A percentile compares a stretch with the other conserved stretches of the same genome.
Evolutionary conservation across 2,329 filamentous ascomycete species (phyloP).

Genomic region (Fonsecaea multimorphosa): DNA sequence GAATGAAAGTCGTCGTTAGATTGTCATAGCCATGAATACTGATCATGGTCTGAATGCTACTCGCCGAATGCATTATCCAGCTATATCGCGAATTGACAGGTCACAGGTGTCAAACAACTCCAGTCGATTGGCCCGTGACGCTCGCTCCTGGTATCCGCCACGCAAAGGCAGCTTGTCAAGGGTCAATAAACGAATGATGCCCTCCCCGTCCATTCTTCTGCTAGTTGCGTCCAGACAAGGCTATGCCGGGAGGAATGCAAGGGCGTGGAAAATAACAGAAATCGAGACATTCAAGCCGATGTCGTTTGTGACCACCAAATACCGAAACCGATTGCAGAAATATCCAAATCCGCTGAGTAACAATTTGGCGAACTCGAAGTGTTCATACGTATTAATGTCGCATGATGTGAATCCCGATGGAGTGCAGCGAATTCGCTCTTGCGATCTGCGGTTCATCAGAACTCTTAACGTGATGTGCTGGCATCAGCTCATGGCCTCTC

Average conservation of each 20-base stretch:
- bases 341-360: background rate
- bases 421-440: background rate
- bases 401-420: background rate
- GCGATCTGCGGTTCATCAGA: background rate
- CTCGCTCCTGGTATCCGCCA: background rate
- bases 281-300: background rate
- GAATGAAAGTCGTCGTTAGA: background rate
- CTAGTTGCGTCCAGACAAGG: background rate
- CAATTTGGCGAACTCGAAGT: background rate
- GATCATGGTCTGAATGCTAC: background rate
- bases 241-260: background rate
- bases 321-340: background rate
- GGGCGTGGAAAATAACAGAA: background rate
- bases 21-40: background rate
- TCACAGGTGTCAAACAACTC: background rate
- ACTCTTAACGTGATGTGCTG: background rate
- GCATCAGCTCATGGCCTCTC: background rate
- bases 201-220: background rate
- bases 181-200: background rate
- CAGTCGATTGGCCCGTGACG: background rate
- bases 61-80: background rate
- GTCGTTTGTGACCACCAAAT: background rate
- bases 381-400: background rate
- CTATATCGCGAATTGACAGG: background rate
- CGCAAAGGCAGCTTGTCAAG: background rate